A percentile compares a stretch with the other conserved stretches of the same genome.
These are phyloP conservation scores for Chlamydomonas urium DNA, from an alignment of 139 green algal species.

Conservation along the genomic window DNA sequence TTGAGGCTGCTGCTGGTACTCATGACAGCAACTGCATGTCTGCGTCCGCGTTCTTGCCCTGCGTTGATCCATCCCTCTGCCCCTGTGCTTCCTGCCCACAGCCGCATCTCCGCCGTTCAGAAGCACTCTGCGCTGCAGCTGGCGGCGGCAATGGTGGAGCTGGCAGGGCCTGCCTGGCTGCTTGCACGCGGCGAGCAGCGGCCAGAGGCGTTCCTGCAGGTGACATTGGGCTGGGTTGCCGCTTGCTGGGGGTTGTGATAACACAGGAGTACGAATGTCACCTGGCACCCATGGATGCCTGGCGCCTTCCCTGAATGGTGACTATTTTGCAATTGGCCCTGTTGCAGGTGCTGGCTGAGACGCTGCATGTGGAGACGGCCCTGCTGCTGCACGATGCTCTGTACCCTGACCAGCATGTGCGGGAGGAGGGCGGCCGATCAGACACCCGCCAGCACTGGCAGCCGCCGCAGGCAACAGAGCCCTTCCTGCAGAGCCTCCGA, in stretches of 20 bases:
- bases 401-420: conserved; percentile 14
- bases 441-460: neutral
- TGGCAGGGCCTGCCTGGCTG: conserved; percentile 52
- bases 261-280: neutral
- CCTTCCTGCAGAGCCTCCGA: neutral
- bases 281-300: too few relatives aligned
- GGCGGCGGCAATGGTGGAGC: conserved; percentile 36
- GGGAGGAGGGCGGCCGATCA: neutral
- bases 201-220: conserved; percentile 36
- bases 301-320: too few relatives aligned
- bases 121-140: conserved; percentile 53
- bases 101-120: conserved; percentile 30
- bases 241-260: too few relatives aligned
- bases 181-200: conserved; percentile 22
- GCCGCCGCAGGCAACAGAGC: conserved; percentile 11
- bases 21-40: too few relatives aligned
- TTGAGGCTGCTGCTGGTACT: too few relatives aligned
- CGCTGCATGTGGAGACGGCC: conserved; percentile 32
- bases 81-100: too few relatives aligned
- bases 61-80: too few relatives aligned
- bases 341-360: conserved; percentile 34
- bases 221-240: too few relatives aligned
- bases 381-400: conserved; percentile 53
- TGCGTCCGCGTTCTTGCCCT: too few relatives aligned
- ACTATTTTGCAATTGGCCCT: too few relatives aligned